Evolutionary conservation across 345 rosid species (phyloP).

Genomic region (Turritis glabra): DNA sequence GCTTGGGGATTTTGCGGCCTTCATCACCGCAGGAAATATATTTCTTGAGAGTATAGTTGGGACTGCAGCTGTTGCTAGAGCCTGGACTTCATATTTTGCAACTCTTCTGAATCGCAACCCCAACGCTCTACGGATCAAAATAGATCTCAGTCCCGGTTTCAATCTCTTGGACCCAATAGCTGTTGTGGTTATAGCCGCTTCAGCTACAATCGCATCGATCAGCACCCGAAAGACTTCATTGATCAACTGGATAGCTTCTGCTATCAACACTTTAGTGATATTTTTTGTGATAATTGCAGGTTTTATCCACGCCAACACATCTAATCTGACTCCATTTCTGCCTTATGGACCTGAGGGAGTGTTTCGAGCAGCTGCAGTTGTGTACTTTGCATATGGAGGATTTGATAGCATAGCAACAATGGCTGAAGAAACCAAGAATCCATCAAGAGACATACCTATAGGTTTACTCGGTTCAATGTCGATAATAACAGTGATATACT

Average conservation of each 20-base stretch:
- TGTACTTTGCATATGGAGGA: conserved; percentile 67
- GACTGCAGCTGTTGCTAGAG: conserved; percentile 76
- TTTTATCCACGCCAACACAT: conserved; percentile 43
- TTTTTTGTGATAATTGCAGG: conserved; percentile 58
- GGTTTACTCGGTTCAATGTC: conserved; percentile 69
- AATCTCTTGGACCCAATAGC: conserved; percentile 65
- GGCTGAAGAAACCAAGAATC: conserved; percentile 70
- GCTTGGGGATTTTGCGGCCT: conserved; percentile 79
- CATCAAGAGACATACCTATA: conserved; percentile 60
- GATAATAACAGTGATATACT: conserved; percentile 43
- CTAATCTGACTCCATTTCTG: conserved; percentile 43
- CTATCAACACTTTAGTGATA: conserved; percentile 47
- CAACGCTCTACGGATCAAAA: conserved; percentile 50
- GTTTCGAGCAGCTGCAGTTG: conserved; percentile 52
- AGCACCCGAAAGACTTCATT: conserved; percentile 61
- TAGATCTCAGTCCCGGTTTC: conserved; percentile 37
- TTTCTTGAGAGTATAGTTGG: conserved; percentile 70
- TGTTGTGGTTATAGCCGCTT: conserved; percentile 37
- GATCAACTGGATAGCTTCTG: conserved; percentile 59
- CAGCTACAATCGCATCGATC: conserved; percentile 48
- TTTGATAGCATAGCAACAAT: conserved; percentile 64
- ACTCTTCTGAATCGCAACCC: conserved; percentile 65
- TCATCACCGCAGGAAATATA: conserved; percentile 82
- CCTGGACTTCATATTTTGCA: conserved; percentile 88
- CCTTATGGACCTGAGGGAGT: conserved; percentile 58